Conservation (phyloP, 2,329 filamentous ascomycete genomes). For the Fusarium sp. region DNA sequence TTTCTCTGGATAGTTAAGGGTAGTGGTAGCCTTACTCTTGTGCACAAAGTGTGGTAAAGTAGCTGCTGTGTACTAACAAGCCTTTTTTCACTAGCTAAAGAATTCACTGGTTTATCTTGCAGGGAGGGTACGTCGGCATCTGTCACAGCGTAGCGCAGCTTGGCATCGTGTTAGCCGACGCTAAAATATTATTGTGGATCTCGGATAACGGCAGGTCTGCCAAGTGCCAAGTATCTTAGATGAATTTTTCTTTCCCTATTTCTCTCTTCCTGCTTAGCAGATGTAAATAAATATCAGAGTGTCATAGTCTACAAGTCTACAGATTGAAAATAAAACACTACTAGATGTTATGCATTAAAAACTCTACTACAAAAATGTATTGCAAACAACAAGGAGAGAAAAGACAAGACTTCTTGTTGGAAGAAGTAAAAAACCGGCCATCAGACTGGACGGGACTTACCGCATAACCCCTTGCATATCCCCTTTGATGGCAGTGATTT, state of each 20-base stretch:
- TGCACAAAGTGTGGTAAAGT: no score
- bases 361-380: not conserved
- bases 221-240: not conserved
- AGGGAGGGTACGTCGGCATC: not conserved
- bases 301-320: not conserved
- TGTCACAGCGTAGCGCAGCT: not conserved
- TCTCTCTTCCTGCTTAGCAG: not conserved
- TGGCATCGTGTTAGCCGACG: not conserved
- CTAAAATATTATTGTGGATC: not conserved
- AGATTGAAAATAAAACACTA: not conserved
- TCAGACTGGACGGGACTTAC: not conserved
- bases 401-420: not conserved
- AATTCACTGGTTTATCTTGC: not conserved
- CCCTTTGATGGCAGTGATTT: not conserved
- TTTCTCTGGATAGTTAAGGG: no score
- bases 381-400: not conserved
- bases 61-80: no score
- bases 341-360: no score
- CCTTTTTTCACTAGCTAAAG: not conserved
- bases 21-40: no score
- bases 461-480: not conserved
- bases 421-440: not conserved
- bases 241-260: not conserved
- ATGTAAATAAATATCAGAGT: not conserved
- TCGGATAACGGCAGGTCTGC: not conserved